Evolutionary conservation across 768 basidiomycete genomes (phyloP), one percentile per base, ranked within the genome.

Genomic region (Amanita pseudoporphyria): DNA sequence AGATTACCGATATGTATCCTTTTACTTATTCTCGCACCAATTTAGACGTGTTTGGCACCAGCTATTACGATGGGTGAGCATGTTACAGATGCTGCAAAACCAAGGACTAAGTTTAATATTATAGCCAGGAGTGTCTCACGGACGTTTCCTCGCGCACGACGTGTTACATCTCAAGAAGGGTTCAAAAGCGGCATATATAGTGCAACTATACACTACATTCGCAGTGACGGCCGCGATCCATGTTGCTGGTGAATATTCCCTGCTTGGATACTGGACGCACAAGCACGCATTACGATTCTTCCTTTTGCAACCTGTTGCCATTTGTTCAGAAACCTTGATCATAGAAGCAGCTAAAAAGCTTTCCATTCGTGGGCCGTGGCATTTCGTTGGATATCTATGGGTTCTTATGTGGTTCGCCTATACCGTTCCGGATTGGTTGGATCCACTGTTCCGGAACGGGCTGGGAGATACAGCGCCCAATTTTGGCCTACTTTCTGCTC

Each of bases 141-240:
- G 51, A 28, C 45, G 31, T 42, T 53, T 51, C 44, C 18, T 54
- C 36, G 52, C 41, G 9, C 24, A 39, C 32, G 30, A 33, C 2
- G 35, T 50, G 42, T 45, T 37, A 13, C 47, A 38, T 35, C 40
- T 55, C 24, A 51, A 40, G 30, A 52, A 40, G 45, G 53, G 33
- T 40, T 54, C 54, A 19, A 26, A 12, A n/a, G 31, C 50, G 3
- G 54, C 60, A 10, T 56, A 53, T 33, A 50, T 57, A 9, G 45
- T 54, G 10, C 54, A 54, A 47, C 61, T 28, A 50, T n/a, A n/a
- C n/a, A n/a, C n/a, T n/a, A n/a, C n/a, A n/a, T n/a, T n/a, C n/a
- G n/a, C n/a, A n/a, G n/a, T 68, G 28, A 61, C 63, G 12, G 68
- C 61, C 7, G 10, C 63, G 35, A 58, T 65, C 43, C 69, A 71